Percentiles rank a stretch among this genome's conserved stretches.
Evolutionary conservation across 2,329 filamentous ascomycete species (phyloP).

Genomic region (Fusarium sp.): DNA sequence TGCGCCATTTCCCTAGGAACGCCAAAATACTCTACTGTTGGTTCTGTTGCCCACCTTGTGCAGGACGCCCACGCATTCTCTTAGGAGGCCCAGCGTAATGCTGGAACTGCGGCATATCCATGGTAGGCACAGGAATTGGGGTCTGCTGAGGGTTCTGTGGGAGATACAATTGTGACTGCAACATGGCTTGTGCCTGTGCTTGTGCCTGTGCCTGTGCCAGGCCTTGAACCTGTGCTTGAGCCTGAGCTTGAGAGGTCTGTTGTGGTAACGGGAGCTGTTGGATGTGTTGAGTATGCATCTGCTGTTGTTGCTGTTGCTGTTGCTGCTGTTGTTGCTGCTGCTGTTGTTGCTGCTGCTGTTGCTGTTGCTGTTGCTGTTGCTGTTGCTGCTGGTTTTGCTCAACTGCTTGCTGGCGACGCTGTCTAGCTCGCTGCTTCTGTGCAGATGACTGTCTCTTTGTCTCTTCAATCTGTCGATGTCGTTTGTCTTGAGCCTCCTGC

Average conservation of each 20-base stretch:
- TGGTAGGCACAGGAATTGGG: conserved; percentile 48
- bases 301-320: conserved; percentile 43
- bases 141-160: conserved; percentile 45
- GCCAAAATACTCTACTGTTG: conserved; percentile 8
- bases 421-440: conserved; percentile 47
- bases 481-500: conserved; percentile 56
- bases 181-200: conserved; percentile 44
- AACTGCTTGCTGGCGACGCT: conserved; percentile 46
- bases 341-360: conserved; percentile 44
- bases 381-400: conserved; percentile 48
- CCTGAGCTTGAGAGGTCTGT: conserved; percentile 43
- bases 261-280: conserved; percentile 48
- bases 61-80: conserved; percentile 49
- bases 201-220: conserved; percentile 18
- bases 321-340: conserved; percentile 46
- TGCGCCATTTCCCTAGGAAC: conserved; percentile 31
- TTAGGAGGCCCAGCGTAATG: conserved; percentile 50
- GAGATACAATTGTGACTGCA: conserved; percentile 51
- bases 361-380: conserved; percentile 43
- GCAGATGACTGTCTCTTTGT: conserved; percentile 46
- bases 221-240: conserved; percentile 44
- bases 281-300: conserved; percentile 41
- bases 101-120: conserved; percentile 50
- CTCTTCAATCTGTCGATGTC: conserved; percentile 57
- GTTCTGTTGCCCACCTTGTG: conserved; percentile 36